These are phyloP conservation scores for Austropuccinia psidii DNA, from an alignment of 1,284 basidiomycete genomes.

Conservation along the genomic window DNA sequence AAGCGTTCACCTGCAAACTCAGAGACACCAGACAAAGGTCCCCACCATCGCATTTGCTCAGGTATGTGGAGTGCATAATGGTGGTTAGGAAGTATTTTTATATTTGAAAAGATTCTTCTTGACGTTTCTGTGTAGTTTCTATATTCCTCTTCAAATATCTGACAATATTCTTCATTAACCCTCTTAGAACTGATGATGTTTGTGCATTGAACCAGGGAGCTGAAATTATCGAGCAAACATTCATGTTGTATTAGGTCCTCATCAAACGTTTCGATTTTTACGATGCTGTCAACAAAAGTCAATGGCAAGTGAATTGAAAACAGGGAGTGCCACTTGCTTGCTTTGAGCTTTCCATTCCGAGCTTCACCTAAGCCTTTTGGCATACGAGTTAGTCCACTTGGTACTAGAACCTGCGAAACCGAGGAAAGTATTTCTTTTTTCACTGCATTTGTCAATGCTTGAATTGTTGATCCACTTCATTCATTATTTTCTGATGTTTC, in stretches of 20 bases:
- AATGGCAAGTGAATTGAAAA: conserved; percentile 34
- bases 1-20: conserved; percentile 15
- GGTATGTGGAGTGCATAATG: conserved; percentile 7
- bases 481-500: too few relatives aligned
- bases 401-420: background rate
- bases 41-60: conserved; percentile 8
- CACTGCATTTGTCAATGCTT: too few relatives aligned
- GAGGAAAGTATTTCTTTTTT: too few relatives aligned
- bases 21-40: background rate
- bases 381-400: background rate
- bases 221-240: conserved; percentile 17
- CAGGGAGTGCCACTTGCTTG: conserved; percentile 4
- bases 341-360: conserved; percentile 15
- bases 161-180: background rate
- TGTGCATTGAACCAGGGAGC: conserved; percentile 35
- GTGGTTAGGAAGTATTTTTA: conserved; percentile 3
- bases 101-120: background rate
- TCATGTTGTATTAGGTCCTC: background rate
- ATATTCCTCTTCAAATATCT: background rate
- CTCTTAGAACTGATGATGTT: background rate
- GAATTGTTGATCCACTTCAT: too few relatives aligned
- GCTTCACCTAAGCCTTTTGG: background rate
- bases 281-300: background rate
- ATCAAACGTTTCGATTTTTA: background rate
- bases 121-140: background rate